Evolutionary conservation across 1,139 yeast species (phyloP).

Genomic region (Sugiyamaella sp.): DNA sequence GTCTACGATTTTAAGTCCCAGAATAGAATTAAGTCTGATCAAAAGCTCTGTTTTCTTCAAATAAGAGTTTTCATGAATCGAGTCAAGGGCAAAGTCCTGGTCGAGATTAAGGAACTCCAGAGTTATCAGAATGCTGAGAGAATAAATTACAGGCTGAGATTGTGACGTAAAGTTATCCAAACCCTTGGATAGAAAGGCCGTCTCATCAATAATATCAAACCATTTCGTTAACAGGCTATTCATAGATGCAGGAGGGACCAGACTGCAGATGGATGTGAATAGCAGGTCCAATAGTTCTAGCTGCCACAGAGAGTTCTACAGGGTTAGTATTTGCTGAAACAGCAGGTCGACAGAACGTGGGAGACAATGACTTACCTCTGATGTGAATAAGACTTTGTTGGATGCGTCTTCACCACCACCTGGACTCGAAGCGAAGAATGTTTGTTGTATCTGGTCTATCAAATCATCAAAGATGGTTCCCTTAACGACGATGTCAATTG

Average conservation of each 20-base stretch:
- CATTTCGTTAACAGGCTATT: slow-evolving; percentile 49
- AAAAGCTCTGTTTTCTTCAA: slow-evolving; percentile 51
- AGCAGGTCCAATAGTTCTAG: slow-evolving; percentile 37
- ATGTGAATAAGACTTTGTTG: background rate
- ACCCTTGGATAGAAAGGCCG: slow-evolving; percentile 45
- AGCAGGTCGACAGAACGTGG: too few species aligned
- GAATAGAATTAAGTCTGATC: slow-evolving; percentile 44
- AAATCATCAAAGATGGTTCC: slow-evolving; percentile 30
- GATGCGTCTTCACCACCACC: slow-evolving; percentile 25
- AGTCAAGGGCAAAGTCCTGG: slow-evolving; percentile 34
- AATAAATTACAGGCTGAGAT: slow-evolving; percentile 41
- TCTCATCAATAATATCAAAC: slow-evolving; percentile 56
- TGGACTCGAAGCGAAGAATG: slow-evolving; percentile 23
- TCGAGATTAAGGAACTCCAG: slow-evolving; percentile 40
- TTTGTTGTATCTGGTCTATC: slow-evolving; percentile 23
- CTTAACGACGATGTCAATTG: slow-evolving; percentile 34
- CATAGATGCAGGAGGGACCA: slow-evolving; percentile 34
- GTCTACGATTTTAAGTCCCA: slow-evolving; percentile 34
- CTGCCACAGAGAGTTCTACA: slow-evolving; percentile 16
- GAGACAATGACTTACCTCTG: slow-evolving; percentile 9
- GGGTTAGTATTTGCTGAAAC: background rate
- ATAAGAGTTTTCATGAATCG: slow-evolving; percentile 43
- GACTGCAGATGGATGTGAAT: slow-evolving; percentile 36
- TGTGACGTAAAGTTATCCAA: slow-evolving; percentile 49
- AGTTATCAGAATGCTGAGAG: slow-evolving; percentile 35